These are phyloP conservation scores for Inga leiocalycina DNA, from an alignment of 306 rosid genomes.

Conservation along the genomic window DNA sequence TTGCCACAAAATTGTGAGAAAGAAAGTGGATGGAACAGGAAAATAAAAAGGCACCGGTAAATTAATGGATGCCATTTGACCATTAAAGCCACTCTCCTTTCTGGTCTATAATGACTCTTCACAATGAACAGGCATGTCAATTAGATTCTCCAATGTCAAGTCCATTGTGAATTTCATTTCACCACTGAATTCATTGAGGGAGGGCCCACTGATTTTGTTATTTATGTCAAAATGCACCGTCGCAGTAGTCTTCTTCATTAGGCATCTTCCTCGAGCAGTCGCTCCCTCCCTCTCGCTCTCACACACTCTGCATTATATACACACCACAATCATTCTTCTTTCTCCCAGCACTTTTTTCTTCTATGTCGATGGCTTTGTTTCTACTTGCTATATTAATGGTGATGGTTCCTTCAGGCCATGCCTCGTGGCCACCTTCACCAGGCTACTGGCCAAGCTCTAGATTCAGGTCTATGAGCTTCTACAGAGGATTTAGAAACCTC, in stretches of 20 bases:
- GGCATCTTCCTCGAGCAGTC: conserved; percentile 31
- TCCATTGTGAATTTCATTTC: conserved; percentile 32
- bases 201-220: conserved; percentile 55
- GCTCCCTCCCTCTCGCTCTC: conserved; percentile 39
- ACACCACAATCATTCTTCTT: conserved; percentile 42
- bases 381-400: conserved; percentile 45
- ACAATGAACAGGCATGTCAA: background rate
- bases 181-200: background rate
- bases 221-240: conserved; percentile 51
- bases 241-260: conserved; percentile 45
- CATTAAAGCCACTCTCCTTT: conserved; percentile 6
- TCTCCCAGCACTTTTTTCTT: conserved; percentile 23
- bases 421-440: conserved; percentile 84
- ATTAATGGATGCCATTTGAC: background rate
- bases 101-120: conserved; percentile 26
- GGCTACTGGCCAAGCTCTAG: conserved; percentile 92
- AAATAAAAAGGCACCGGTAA: conserved; percentile 18
- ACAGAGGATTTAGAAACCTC: conserved; percentile 68
- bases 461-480: conserved; percentile 66
- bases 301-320: conserved; percentile 55
- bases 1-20: conserved; percentile 44
- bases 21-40: conserved; percentile 36
- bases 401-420: conserved; percentile 55
- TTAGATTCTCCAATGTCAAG: conserved; percentile 1
- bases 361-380: conserved; percentile 51